Percentiles rank a stretch among this genome's conserved stretches.
phyloP scores from a whole-genome alignment of 2,329 filamentous ascomycete species.

The Calonectria multiphialidica region DNA sequence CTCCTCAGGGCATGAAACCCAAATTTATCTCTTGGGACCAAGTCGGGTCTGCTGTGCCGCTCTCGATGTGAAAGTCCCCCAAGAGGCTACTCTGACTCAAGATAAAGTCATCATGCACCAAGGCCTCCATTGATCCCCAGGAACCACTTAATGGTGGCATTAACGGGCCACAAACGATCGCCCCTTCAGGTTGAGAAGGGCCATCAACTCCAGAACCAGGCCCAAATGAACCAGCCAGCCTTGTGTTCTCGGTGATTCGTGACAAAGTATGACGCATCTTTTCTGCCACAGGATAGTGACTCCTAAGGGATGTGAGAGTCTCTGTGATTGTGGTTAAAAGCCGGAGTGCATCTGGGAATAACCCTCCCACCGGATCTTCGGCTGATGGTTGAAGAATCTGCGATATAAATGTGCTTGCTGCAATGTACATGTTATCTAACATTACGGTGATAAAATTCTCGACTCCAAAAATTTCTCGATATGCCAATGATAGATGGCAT shows the following conservation, averaged over 20 bases:
- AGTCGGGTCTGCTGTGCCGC: not conserved
- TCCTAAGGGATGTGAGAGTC: not conserved
- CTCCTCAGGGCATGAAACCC: not conserved
- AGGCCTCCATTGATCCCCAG: constrained; percentile 13
- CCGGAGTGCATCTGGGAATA: not conserved
- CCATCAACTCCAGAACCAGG: not conserved
- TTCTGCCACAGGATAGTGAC: not conserved
- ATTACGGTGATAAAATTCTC: constrained; percentile 16
- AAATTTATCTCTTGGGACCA: not conserved
- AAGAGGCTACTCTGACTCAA: constrained; percentile 3
- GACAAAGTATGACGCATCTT: not conserved
- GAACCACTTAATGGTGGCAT: not conserved
- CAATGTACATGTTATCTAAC: constrained; percentile 15
- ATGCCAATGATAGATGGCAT: not conserved
- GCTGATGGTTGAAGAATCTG: constrained; percentile 1
- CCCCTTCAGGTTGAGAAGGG: not conserved
- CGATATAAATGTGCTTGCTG: not conserved
- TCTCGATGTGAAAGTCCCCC: not conserved
- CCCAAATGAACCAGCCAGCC: not conserved
- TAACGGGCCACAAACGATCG: not conserved
- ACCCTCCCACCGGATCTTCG: not conserved
- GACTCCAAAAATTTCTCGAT: constrained; percentile 4
- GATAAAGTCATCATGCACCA: constrained; percentile 5
- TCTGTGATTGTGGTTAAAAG: not conserved
- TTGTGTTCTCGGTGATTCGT: not conserved